Evolutionary conservation across 2,329 filamentous ascomycete genomes (phyloP).

Genomic region (Didymella segeticola): DNA sequence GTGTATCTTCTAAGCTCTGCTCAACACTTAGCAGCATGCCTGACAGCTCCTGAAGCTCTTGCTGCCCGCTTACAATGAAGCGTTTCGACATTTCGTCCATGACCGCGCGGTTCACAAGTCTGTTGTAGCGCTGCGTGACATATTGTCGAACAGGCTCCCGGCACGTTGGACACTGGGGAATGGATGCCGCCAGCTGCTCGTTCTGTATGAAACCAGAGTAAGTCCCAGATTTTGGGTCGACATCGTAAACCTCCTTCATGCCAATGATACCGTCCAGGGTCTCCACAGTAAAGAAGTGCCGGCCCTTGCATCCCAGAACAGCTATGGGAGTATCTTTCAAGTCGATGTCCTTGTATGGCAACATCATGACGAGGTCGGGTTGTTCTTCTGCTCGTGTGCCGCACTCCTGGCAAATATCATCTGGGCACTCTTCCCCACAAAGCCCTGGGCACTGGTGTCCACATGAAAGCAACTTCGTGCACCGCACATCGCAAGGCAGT

Average conservation of each 20-base stretch:
- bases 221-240: constrained; percentile 18
- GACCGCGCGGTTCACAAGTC: constrained; percentile 47
- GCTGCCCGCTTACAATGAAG: constrained; percentile 43
- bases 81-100: constrained; percentile 49
- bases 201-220: constrained; percentile 38
- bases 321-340: constrained; percentile 38
- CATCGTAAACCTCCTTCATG: constrained; percentile 34
- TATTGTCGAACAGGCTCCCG: constrained; percentile 42
- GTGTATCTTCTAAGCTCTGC: constrained; percentile 24
- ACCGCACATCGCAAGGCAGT: constrained; percentile 41
- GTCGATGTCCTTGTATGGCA: constrained; percentile 36
- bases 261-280: constrained; percentile 39
- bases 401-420: constrained; percentile 33
- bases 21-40: constrained; percentile 22
- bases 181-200: constrained; percentile 22
- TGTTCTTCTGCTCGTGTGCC: constrained; percentile 21
- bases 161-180: constrained; percentile 46
- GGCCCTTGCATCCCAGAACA: constrained; percentile 30
- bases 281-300: constrained; percentile 43
- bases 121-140: constrained; percentile 47
- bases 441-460: constrained; percentile 43
- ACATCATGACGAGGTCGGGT: constrained; percentile 37
- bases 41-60: constrained; percentile 36
- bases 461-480: constrained; percentile 33
- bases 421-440: constrained; percentile 40